Evolutionary conservation across 345 rosid species (phyloP).

Genomic region (Populus alba): DNA sequence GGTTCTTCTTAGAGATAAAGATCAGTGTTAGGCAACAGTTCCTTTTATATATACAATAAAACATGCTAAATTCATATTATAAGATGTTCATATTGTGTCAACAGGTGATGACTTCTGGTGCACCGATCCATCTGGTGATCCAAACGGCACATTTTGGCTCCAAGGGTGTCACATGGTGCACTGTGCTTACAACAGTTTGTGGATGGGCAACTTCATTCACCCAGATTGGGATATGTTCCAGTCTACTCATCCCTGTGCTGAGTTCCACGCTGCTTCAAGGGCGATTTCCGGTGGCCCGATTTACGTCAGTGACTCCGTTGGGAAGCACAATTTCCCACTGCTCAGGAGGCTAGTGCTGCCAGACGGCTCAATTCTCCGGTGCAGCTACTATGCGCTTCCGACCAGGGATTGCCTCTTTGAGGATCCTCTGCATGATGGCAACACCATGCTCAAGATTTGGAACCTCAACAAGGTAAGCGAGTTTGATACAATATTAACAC

Average conservation of each 20-base stretch:
- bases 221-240: constrained; percentile 99
- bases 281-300: constrained; percentile 96
- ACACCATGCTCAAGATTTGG: constrained; percentile 99
- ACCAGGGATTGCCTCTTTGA: constrained; percentile 84
- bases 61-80: neutral
- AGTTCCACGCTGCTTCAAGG: constrained; percentile 92
- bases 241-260: constrained; percentile 92
- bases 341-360: constrained; percentile 71
- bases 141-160: constrained; percentile 93
- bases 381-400: constrained; percentile 85
- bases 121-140: constrained; percentile 95
- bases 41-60: too few species aligned
- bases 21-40: too few species aligned
- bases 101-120: constrained; percentile 98
- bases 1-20: too few species aligned
- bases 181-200: constrained; percentile 95
- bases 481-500: neutral
- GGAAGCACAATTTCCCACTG: constrained; percentile 71
- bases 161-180: constrained; percentile 99
- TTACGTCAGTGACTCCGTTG: constrained; percentile 76
- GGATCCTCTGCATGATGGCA: constrained; percentile 96
- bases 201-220: constrained; percentile 99
- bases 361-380: constrained; percentile 76
- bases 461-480: constrained; percentile 77
- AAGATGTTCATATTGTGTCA: neutral